Evolutionary conservation across 768 basidiomycete genomes (phyloP).

Genomic region (Sutorius australiensis): DNA sequence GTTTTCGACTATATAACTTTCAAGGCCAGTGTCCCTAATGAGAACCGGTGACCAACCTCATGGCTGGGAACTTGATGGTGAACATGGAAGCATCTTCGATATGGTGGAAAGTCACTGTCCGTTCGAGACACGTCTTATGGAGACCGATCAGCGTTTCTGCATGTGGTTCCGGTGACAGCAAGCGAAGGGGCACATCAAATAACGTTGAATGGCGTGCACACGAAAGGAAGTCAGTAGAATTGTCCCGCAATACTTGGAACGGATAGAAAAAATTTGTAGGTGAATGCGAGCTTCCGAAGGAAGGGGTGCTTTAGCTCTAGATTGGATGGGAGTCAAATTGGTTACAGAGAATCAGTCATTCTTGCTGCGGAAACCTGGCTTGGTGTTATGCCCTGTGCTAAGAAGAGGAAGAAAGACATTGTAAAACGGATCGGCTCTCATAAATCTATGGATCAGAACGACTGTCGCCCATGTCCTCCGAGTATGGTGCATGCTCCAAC

Average conservation of each 20-base stretch:
- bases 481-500: conserved; percentile 15
- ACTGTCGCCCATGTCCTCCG: conserved; percentile 17
- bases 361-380: conserved; percentile 1
- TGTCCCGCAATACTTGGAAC: neutral
- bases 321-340: conserved; percentile 4
- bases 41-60: neutral
- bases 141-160: neutral
- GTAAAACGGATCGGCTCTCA: conserved; percentile 15
- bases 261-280: neutral
- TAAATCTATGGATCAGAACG: conserved; percentile 23
- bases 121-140: neutral
- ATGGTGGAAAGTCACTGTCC: neutral
- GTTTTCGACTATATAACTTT: neutral
- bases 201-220: conserved; percentile 2
- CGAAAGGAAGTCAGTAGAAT: neutral
- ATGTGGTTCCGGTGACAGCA: neutral
- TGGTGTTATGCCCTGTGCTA: conserved; percentile 4
- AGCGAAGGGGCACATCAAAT: conserved; percentile 1
- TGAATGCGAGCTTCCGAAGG: neutral
- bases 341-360: conserved; percentile 13
- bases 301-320: neutral
- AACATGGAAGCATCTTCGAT: neutral
- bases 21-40: neutral
- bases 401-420: conserved; percentile 13
- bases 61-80: neutral